Conservation (phyloP, 768 basidiomycete species). For the Coprinellus micaceus region DNA sequence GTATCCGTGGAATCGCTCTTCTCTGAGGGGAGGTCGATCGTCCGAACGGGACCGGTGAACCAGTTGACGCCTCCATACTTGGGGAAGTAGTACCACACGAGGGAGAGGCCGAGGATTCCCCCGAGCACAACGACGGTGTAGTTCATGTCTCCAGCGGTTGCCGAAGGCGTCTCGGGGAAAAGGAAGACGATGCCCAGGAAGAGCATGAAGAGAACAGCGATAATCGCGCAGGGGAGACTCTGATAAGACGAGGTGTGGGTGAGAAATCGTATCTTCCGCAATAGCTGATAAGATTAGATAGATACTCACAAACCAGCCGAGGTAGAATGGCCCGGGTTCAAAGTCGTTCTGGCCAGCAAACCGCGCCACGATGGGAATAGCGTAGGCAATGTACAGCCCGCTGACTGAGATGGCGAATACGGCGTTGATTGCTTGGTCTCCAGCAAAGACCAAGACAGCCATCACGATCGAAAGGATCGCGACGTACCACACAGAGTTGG, state of each 20-base stretch:
- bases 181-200: constrained; percentile 63
- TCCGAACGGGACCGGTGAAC: constrained; percentile 68
- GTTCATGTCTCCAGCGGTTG: constrained; percentile 56
- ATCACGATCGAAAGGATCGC: constrained; percentile 45
- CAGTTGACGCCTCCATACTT: constrained; percentile 71
- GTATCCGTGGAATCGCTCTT: background rate
- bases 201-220: constrained; percentile 62
- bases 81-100: constrained; percentile 69
- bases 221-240: constrained; percentile 57
- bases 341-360: constrained; percentile 46
- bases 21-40: constrained; percentile 15
- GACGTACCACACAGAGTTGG: constrained; percentile 55
- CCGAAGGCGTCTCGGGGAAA: constrained; percentile 58
- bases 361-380: constrained; percentile 51
- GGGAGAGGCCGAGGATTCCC: constrained; percentile 54
- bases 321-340: constrained; percentile 53
- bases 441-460: constrained; percentile 59
- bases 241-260: constrained; percentile 18
- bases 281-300: no score
- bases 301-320: constrained; percentile 37
- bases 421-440: constrained; percentile 54
- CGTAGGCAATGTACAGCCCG: constrained; percentile 47
- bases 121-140: constrained; percentile 69
- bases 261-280: no score
- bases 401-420: constrained; percentile 50